phyloP scores from a whole-genome alignment of 768 basidiomycete species.

The Pseudohyphozyma bogoriensis region DNA sequence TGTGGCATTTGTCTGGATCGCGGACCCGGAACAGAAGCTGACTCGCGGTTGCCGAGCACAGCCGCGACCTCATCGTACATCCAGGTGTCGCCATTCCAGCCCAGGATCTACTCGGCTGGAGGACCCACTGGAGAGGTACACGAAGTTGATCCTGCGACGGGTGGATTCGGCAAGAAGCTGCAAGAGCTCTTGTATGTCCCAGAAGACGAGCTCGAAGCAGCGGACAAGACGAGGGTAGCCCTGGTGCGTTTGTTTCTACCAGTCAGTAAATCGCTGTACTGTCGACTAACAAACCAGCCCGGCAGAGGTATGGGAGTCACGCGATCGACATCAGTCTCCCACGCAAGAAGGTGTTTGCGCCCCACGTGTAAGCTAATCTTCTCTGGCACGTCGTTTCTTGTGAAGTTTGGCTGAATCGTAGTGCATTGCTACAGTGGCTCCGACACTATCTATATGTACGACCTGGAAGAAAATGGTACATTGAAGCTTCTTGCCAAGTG shows the following conservation, averaged over 20 bases:
- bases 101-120: constrained; percentile 32
- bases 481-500: constrained; percentile 22
- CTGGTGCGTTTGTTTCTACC: constrained; percentile 16
- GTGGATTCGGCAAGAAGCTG: constrained; percentile 28
- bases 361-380: constrained; percentile 30
- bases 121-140: constrained; percentile 34
- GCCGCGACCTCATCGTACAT: constrained; percentile 34
- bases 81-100: constrained; percentile 16
- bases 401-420: not conserved
- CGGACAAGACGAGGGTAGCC: constrained; percentile 34
- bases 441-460: constrained; percentile 31
- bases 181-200: constrained; percentile 31
- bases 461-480: constrained; percentile 24
- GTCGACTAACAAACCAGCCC: not conserved
- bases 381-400: no score
- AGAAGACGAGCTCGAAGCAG: constrained; percentile 20
- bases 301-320: constrained; percentile 33
- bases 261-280: not conserved
- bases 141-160: constrained; percentile 1
- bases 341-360: constrained; percentile 26
- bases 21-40: no score
- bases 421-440: constrained; percentile 12
- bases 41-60: not conserved
- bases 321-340: constrained; percentile 29
- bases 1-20: not conserved